These are phyloP conservation scores for Neoarthrinium moseri DNA, from an alignment of 2,329 filamentous ascomycete species.

Conservation along the genomic window DNA sequence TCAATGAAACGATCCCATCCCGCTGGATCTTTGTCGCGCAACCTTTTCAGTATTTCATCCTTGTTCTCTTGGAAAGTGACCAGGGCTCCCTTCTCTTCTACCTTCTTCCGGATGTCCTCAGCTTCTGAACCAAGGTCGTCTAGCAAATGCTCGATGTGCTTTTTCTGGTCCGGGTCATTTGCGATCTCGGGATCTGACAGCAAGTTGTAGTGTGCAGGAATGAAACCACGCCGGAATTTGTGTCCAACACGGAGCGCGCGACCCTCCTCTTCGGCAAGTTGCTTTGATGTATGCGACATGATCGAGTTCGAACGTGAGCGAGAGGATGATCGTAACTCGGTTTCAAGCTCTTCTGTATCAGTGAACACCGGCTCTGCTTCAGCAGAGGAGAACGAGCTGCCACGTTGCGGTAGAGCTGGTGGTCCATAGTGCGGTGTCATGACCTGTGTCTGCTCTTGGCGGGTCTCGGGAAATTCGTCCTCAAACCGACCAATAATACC, in stretches of 20 bases:
- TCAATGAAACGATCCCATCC: conserved; percentile 65
- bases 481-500: conserved; percentile 95
- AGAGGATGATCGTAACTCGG: conserved; percentile 38
- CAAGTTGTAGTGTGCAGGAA: conserved; percentile 50
- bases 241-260: conserved; percentile 55
- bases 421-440: conserved; percentile 22
- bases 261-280: conserved; percentile 56
- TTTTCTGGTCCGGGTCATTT: conserved; percentile 48
- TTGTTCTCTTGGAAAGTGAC: conserved; percentile 59
- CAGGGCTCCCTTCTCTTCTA: conserved; percentile 58
- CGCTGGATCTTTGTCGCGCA: conserved; percentile 63
- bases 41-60: conserved; percentile 44
- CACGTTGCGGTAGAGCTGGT: conserved; percentile 17
- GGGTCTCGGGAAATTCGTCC: conserved; percentile 90
- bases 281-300: conserved; percentile 47
- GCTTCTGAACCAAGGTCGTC: conserved; percentile 63
- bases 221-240: conserved; percentile 52
- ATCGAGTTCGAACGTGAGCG: conserved; percentile 53
- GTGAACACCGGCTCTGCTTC: conserved; percentile 40
- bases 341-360: conserved; percentile 47
- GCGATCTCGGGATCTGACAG: conserved; percentile 47
- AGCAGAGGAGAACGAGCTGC: conserved; percentile 27
- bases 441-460: conserved; percentile 37
- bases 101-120: conserved; percentile 52
- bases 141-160: conserved; percentile 60